Evolutionary conservation across 306 rosid genomes (phyloP), one percentile per base, ranked within the genome.

Genomic region (Trifolium dubium): DNA sequence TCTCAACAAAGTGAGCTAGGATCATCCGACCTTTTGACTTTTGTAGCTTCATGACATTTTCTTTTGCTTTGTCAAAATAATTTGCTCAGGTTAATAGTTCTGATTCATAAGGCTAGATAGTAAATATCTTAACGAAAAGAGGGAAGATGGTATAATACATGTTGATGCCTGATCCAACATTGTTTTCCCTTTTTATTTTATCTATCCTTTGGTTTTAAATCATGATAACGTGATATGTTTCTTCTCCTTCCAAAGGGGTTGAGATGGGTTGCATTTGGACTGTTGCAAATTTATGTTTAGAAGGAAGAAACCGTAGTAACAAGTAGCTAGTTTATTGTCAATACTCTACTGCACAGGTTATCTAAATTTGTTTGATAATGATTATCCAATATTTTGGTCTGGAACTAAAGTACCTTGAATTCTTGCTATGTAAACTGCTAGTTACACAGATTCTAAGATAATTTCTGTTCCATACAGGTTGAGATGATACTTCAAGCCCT

Each of bases 401-500:
- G 35, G 63, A 56, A 35, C 10, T 55, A 55, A 55, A 19, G n/a
- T 55, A 23, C 62, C 62, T 55, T 10, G 62, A 55, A 29, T 55
- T 55, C 14, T 55, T 56, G 37, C 34, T 8, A 56, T 28, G 15
- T 56, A 56, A 28, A 56, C 37, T 7, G 37, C 15, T 28, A 5
- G 34, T 56, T 56, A 56, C 37, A 28, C 37, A 10, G 63, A 7
- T 56, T 28, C 63, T 56, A 56, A 11, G 3, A 56, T 5, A 23
- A 56, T 28, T 28, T 56, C 47, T 69, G 35, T 6, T 5, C 77
- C 68, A 49, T 75, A 29, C 85, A 92, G 96, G 87, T 90, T 63
- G 98, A 92, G 82, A 88, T 92, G 98, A 87, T 92, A 82, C 98
- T 92, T 79, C 96, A 92, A 88, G 96, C 98, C 54, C 77, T 88